Percentiles rank a stretch among this genome's conserved stretches.
Conservation (phyloP, 148 eudicot genomes). For the Suaeda aralocaspica region DNA sequence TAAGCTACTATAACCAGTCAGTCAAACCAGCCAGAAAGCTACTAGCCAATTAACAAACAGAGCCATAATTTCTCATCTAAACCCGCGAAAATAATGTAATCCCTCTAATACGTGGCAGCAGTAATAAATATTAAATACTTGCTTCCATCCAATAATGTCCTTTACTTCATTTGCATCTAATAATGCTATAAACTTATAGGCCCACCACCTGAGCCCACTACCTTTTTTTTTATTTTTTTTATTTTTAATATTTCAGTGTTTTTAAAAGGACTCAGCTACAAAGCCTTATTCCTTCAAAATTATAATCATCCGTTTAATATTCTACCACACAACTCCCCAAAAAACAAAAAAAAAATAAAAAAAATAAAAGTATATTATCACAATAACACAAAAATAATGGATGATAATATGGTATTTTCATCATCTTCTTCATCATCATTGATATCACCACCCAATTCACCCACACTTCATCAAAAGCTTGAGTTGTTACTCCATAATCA, state of each 20-base stretch:
- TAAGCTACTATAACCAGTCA: no score
- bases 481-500: conserved; percentile 43
- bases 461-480: conserved; percentile 33
- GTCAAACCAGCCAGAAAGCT: no score
- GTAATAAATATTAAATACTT: no score
- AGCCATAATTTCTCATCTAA: no score
- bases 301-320: not conserved
- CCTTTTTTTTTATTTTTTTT: not conserved
- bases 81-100: no score
- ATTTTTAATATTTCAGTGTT: not conserved
- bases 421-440: conserved; percentile 22
- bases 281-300: not conserved
- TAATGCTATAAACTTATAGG: no score
- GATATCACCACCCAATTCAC: not conserved
- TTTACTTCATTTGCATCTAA: no score
- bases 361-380: not conserved
- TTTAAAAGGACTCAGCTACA: not conserved
- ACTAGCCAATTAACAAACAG: no score
- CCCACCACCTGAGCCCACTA: not conserved
- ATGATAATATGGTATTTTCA: conserved; percentile 14
- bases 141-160: no score
- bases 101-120: no score
- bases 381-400: not conserved
- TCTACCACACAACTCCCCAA: not conserved
- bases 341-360: not conserved